These are phyloP conservation scores for Nitzschia inconspicua DNA, from an alignment of 108 stramenopile genomes.

Conservation along the genomic window DNA sequence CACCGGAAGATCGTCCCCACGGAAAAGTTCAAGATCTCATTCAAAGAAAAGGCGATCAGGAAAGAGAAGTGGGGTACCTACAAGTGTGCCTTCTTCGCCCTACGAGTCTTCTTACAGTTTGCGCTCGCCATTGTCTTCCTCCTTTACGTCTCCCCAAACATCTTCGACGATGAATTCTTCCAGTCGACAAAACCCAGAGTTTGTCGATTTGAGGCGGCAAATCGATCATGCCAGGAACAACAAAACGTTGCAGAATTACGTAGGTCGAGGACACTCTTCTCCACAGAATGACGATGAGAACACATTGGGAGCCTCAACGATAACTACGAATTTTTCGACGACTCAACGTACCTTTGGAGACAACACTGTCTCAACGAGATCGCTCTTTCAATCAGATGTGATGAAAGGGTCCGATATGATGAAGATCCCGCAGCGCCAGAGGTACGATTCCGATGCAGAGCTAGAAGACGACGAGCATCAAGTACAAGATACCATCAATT, in stretches of 20 bases:
- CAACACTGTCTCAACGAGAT: conserved; percentile 16
- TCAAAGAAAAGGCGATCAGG: conserved; percentile 7
- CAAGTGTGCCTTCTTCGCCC: not conserved
- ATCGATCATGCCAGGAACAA: conserved; percentile 1
- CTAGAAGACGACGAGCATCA: not conserved
- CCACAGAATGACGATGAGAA: conserved; percentile 8
- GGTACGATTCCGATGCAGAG: not conserved
- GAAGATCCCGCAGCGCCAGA: conserved; percentile 4
- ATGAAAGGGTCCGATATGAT: not conserved
- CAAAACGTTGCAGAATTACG: conserved; percentile 7
- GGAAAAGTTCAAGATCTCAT: not conserved
- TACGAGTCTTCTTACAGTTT: not conserved
- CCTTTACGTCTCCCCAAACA: conserved; percentile 10
- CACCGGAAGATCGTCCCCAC: conserved; percentile 8
- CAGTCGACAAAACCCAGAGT: too few relatives aligned
- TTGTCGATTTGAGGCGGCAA: too few relatives aligned
- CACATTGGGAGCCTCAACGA: conserved; percentile 20
- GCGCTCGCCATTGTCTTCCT: conserved; percentile 11
- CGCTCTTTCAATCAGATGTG: conserved; percentile 11
- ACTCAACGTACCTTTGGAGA: conserved; percentile 16
- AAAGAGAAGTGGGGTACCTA: not conserved
- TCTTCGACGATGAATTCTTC: not conserved
- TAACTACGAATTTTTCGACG: conserved; percentile 20
- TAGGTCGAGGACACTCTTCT: not conserved
- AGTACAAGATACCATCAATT: not conserved